Conservation (phyloP, 805 yeast genomes). For the Yueomyces sinensis region DNA sequence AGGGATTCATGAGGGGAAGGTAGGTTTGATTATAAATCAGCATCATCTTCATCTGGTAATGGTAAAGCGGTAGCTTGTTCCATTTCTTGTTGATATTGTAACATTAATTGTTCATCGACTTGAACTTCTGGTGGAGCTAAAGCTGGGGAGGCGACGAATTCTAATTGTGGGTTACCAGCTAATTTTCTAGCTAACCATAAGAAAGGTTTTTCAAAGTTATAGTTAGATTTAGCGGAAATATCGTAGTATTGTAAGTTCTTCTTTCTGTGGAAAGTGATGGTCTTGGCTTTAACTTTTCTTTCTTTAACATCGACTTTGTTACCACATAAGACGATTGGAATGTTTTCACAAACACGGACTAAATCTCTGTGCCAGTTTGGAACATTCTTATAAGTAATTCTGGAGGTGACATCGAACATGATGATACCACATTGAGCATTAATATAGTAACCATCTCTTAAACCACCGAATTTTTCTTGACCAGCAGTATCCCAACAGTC, state of each 20-base stretch:
- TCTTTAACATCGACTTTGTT: conserved; percentile 99
- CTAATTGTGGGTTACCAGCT: conserved; percentile 95
- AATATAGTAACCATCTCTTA: conserved; percentile 98
- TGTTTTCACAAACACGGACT: conserved; percentile 99
- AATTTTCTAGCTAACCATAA: conserved; percentile 99
- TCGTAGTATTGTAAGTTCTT: conserved; percentile 99
- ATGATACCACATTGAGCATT: conserved; percentile 99
- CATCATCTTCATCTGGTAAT: conserved; percentile 99
- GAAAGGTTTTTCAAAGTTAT: conserved; percentile 99
- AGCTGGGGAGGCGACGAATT: conserved; percentile 98
- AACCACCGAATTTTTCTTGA: conserved; percentile 99
- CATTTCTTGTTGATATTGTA: conserved; percentile 98
- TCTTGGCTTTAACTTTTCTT: conserved; percentile 99
- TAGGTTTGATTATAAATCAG: conserved; percentile 64
- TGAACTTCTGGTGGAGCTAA: conserved; percentile 99
- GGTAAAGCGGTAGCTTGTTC: conserved; percentile 99
- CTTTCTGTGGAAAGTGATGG: conserved; percentile 99
- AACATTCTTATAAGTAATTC: conserved; percentile 98
- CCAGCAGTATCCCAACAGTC: conserved; percentile 99
- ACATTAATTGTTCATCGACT: conserved; percentile 93
- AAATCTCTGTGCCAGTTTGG: conserved; percentile 99
- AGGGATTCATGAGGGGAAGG: too few species aligned
- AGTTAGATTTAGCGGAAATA: conserved; percentile 98
- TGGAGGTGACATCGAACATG: conserved; percentile 98
- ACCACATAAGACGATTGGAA: conserved; percentile 97